phyloP scores from a whole-genome alignment of 2,329 filamentous ascomycete genomes.

The Pseudocercospora cruenta region DNA sequence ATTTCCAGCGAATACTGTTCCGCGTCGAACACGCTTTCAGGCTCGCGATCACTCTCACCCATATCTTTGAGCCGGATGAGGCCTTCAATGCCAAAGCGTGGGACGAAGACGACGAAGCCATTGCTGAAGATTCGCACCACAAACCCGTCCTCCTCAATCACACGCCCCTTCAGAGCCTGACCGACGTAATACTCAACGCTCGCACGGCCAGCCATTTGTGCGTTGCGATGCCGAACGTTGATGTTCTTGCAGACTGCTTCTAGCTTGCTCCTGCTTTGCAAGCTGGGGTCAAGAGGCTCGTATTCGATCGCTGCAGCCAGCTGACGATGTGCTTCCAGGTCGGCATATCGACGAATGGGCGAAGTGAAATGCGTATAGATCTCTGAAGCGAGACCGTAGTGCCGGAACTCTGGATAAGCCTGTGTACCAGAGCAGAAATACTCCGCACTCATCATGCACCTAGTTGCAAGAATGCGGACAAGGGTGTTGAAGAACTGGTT shows the following conservation, averaged over 20 bases:
- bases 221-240: constrained; percentile 95
- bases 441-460: constrained; percentile 99
- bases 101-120: constrained; percentile 94
- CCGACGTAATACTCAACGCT: constrained; percentile 98
- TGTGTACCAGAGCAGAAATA: constrained; percentile 97
- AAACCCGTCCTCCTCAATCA: constrained; percentile 84
- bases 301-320: constrained; percentile 95
- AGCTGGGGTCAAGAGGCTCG: constrained; percentile 77
- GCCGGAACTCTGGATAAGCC: constrained; percentile 89
- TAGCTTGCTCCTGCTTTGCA: constrained; percentile 80
- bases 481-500: constrained; percentile 99
- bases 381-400: constrained; percentile 93
- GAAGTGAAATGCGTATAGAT: constrained; percentile 99
- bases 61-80: constrained; percentile 85
- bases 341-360: constrained; percentile 96
- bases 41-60: constrained; percentile 63
- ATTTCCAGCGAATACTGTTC: constrained; percentile 79
- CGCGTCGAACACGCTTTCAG: constrained; percentile 79
- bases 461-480: constrained; percentile 93
- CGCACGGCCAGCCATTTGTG: constrained; percentile 90
- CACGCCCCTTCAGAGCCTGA: constrained; percentile 81
- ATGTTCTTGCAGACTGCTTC: constrained; percentile 98
- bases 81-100: constrained; percentile 92
- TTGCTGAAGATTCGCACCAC: constrained; percentile 98
- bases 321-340: constrained; percentile 90